A percentile compares a stretch with the other conserved stretches of the same genome.
phyloP scores from a whole-genome alignment of 2,329 filamentous ascomycete genomes.

The Cadophora sp. region DNA sequence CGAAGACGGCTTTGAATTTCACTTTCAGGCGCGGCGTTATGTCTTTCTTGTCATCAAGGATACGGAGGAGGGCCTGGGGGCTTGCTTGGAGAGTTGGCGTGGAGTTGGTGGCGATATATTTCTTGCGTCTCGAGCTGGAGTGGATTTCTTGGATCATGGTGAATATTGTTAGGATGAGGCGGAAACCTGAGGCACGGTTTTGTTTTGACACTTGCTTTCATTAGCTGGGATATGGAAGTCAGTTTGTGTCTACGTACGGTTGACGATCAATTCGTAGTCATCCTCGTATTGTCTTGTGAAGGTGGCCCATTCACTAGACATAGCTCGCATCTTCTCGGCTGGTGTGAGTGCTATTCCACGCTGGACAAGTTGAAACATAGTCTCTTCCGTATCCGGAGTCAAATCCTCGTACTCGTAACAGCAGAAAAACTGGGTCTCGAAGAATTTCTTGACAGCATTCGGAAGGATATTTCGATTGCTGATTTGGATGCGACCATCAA shows the following conservation, averaged over 20 bases:
- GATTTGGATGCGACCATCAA: constrained; percentile 35
- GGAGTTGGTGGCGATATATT: constrained; percentile 15
- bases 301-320: constrained; percentile 53
- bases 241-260: constrained; percentile 38
- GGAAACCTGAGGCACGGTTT: constrained; percentile 45
- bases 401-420: constrained; percentile 53
- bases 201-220: constrained; percentile 44
- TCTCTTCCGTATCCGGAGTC: constrained; percentile 52
- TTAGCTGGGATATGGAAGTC: constrained; percentile 12
- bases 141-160: constrained; percentile 45
- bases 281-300: constrained; percentile 51
- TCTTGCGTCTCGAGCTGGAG: constrained; percentile 9
- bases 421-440: constrained; percentile 50
- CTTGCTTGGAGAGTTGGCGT: constrained; percentile 43
- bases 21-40: constrained; percentile 42
- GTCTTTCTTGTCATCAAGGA: constrained; percentile 43
- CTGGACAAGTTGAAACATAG: constrained; percentile 56
- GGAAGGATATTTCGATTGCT: constrained; percentile 47
- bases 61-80: constrained; percentile 41
- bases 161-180: constrained; percentile 46
- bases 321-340: constrained; percentile 55
- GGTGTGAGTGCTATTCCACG: constrained; percentile 52
- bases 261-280: constrained; percentile 50
- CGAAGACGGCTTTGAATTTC: constrained; percentile 44
- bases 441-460: constrained; percentile 46